A percentile compares a stretch with the other conserved stretches of the same genome.
Conservation (phyloP, 371 early-diverging fungal genomes). For the Capniomyces stellatus region DNA sequence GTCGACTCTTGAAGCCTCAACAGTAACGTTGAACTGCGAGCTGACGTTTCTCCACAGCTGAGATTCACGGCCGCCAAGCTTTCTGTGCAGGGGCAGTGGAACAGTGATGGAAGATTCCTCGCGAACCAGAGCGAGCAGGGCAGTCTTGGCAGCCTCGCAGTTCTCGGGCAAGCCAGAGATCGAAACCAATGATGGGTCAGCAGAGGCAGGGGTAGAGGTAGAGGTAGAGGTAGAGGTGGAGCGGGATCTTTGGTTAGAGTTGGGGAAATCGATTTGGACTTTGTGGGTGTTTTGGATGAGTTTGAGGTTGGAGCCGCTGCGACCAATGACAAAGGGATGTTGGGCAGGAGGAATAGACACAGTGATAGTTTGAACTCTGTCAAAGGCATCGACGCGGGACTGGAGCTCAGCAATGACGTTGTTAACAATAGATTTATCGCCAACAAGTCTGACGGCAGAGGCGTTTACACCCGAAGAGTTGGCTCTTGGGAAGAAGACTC, state of each 20-base stretch:
- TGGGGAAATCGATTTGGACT: conserved; percentile 39
- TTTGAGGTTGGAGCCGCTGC: conserved; percentile 35
- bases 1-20: conserved; percentile 18
- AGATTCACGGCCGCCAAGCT: conserved; percentile 26
- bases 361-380: conserved; percentile 23
- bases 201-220: too few species aligned
- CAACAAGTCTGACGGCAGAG: conserved; percentile 27
- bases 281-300: conserved; percentile 30
- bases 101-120: conserved; percentile 18
- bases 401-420: conserved; percentile 30
- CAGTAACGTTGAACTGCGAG: conserved; percentile 27
- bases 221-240: too few species aligned
- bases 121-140: conserved; percentile 18
- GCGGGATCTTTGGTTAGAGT: too few species aligned
- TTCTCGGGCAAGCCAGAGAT: conserved; percentile 39
- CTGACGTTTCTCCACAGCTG: conserved; percentile 28
- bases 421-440: conserved; percentile 33
- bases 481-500: conserved; percentile 34
- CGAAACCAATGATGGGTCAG: conserved; percentile 20
- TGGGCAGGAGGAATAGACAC: conserved; percentile 32
- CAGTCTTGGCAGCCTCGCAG: conserved; percentile 33
- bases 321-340: conserved; percentile 42
- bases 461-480: conserved; percentile 3
- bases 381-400: conserved; percentile 27
- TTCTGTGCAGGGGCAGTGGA: conserved; percentile 27